Percentiles rank a stretch among this genome's conserved stretches.
Evolutionary conservation across 352 stramenopile species (phyloP).

Genomic region (Phytophthora hybrid): DNA sequence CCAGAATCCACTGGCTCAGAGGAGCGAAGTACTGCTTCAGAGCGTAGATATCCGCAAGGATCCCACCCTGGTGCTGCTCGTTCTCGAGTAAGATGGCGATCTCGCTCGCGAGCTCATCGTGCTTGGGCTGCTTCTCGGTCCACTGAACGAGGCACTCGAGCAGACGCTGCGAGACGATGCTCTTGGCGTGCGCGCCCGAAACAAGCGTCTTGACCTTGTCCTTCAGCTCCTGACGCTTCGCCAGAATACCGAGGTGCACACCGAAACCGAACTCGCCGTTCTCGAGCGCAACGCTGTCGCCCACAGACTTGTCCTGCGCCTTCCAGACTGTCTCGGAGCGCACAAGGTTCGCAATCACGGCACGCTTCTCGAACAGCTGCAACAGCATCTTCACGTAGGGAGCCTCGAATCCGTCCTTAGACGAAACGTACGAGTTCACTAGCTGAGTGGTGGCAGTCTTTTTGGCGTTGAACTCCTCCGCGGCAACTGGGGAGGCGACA

Average conservation of each 20-base stretch:
- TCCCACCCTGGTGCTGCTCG: slow-evolving; percentile 55
- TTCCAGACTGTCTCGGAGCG: slow-evolving; percentile 77
- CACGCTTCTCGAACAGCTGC: slow-evolving; percentile 77
- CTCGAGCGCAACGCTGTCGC: slow-evolving; percentile 54
- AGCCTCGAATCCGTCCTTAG: slow-evolving; percentile 68
- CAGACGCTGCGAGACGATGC: slow-evolving; percentile 54
- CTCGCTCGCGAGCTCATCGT: slow-evolving; percentile 69
- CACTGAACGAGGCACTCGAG: slow-evolving; percentile 58
- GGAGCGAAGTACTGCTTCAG: slow-evolving; percentile 70
- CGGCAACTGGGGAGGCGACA: slow-evolving; percentile 44
- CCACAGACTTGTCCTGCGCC: slow-evolving; percentile 45
- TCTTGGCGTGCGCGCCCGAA: slow-evolving; percentile 29
- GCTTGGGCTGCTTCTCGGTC: slow-evolving; percentile 58
- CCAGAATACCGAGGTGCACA: slow-evolving; percentile 71
- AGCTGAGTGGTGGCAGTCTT: slow-evolving; percentile 48
- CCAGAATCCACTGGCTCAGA: slow-evolving; percentile 85
- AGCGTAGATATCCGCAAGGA: slow-evolving; percentile 57
- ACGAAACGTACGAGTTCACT: slow-evolving; percentile 62
- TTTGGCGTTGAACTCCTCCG: slow-evolving; percentile 41
- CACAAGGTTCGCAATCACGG: slow-evolving; percentile 78
- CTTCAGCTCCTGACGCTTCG: slow-evolving; percentile 76
- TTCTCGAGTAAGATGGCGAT: slow-evolving; percentile 73
- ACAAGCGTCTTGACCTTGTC: slow-evolving; percentile 67
- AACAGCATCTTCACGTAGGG: slow-evolving; percentile 86
- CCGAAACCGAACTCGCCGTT: slow-evolving; percentile 82